These are phyloP conservation scores for Hansfordia pulvinata DNA, from an alignment of 2,329 filamentous ascomycete genomes.

Conservation along the genomic window DNA sequence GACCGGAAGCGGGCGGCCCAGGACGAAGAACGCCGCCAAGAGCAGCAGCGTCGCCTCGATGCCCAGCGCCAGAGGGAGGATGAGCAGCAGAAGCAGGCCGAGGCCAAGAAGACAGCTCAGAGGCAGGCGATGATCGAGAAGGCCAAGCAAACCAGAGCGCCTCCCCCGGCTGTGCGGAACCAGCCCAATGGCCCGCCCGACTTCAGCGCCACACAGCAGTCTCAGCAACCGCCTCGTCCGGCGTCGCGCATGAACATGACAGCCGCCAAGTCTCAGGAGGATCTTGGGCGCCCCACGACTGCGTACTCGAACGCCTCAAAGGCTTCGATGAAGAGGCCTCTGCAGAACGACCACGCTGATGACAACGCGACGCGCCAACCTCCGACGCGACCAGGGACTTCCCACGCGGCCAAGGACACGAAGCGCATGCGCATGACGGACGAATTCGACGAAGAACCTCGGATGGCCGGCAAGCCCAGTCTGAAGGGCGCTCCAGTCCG, in stretches of 20 bases:
- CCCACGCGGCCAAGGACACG: constrained; percentile 54
- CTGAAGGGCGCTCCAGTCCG: constrained; percentile 77
- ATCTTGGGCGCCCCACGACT: constrained; percentile 45
- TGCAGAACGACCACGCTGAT: constrained; percentile 51
- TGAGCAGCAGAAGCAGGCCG: constrained; percentile 48
- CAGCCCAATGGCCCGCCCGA: constrained; percentile 39
- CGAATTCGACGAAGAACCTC: constrained; percentile 49
- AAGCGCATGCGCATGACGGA: constrained; percentile 75
- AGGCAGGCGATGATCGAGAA: constrained; percentile 26
- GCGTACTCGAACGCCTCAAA: background rate
- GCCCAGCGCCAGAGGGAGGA: constrained; percentile 46
- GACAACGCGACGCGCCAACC: constrained; percentile 34
- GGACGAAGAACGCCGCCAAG: constrained; percentile 49
- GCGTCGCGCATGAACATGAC: constrained; percentile 46
- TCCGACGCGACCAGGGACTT: constrained; percentile 36
- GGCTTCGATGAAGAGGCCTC: constrained; percentile 16
- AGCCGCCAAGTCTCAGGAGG: constrained; percentile 38
- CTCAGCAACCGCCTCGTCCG: constrained; percentile 23
- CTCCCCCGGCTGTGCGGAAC: constrained; percentile 42
- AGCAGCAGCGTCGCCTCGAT: constrained; percentile 46
- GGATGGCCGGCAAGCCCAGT: constrained; percentile 44
- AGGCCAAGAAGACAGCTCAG: constrained; percentile 19
- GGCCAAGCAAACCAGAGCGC: constrained; percentile 50
- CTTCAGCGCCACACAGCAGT: constrained; percentile 19
- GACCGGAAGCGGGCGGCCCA: constrained; percentile 64